These are phyloP conservation scores for Cryptococcus sp. DNA, from an alignment of 1,284 basidiomycete genomes.

Conservation along the genomic window DNA sequence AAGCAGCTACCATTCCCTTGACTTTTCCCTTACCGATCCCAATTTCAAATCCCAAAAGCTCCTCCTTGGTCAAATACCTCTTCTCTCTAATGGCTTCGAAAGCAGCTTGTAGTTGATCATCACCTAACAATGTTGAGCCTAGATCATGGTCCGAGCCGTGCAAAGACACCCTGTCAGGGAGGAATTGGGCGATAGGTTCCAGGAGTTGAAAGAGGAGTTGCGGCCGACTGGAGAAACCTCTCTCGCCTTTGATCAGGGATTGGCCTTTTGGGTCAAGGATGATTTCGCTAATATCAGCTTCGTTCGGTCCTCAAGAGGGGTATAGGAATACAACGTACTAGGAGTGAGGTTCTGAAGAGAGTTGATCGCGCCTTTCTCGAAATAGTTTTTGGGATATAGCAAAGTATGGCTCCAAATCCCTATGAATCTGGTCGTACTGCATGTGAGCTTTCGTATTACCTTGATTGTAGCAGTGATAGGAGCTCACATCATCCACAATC, in stretches of 20 bases:
- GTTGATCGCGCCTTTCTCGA: slow-evolving; percentile 25
- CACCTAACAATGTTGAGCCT: slow-evolving; percentile 35
- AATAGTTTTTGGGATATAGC: slow-evolving; percentile 40
- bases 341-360: slow-evolving; percentile 17
- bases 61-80: slow-evolving; percentile 25
- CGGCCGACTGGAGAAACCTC: slow-evolving; percentile 20
- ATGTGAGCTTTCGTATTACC: slow-evolving; percentile 6
- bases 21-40: slow-evolving; percentile 22
- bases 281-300: slow-evolving; percentile 23
- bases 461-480: neutral
- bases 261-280: slow-evolving; percentile 23
- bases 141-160: slow-evolving; percentile 44
- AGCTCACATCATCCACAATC: slow-evolving; percentile 48
- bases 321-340: slow-evolving; percentile 24
- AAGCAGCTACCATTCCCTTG: slow-evolving; percentile 22
- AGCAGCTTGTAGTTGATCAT: slow-evolving; percentile 31
- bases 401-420: slow-evolving; percentile 41
- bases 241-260: slow-evolving; percentile 29
- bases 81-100: slow-evolving; percentile 21
- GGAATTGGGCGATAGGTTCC: slow-evolving; percentile 30
- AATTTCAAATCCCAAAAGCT: slow-evolving; percentile 31
- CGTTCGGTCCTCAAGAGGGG: neutral
- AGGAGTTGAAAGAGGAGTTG: slow-evolving; percentile 29
- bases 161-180: slow-evolving; percentile 32
- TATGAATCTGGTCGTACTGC: slow-evolving; percentile 47